phyloP scores from a whole-genome alignment of 1,284 basidiomycete genomes.

The Fomitopsis palustris region DNA sequence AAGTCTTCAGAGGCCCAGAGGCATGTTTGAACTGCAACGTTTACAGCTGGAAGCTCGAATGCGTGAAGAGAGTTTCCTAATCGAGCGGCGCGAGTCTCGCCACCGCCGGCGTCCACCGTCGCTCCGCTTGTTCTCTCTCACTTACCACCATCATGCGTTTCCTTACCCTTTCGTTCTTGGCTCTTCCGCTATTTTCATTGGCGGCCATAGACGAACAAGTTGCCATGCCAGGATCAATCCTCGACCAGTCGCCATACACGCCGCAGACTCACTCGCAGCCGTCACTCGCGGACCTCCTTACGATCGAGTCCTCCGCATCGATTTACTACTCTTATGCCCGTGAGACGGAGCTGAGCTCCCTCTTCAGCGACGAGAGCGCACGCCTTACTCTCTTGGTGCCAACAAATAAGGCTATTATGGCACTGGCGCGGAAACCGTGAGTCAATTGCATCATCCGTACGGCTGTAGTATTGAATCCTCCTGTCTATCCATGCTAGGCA shows the following conservation, averaged over 20 bases:
- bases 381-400: constrained; percentile 66
- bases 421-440: constrained; percentile 70
- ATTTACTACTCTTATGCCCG: constrained; percentile 81
- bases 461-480: not conserved
- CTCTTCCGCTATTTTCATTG: constrained; percentile 28
- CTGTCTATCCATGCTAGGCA: constrained; percentile 38
- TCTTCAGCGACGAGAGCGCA: constrained; percentile 37
- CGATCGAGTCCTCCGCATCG: constrained; percentile 64
- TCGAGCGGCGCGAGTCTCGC: constrained; percentile 22
- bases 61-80: not conserved
- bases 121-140: not conserved
- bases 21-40: too few relatives aligned
- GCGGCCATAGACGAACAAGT: constrained; percentile 31
- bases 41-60: too few relatives aligned
- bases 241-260: constrained; percentile 16
- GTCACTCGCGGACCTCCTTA: constrained; percentile 66
- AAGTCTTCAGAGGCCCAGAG: too few relatives aligned
- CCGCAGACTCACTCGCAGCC: constrained; percentile 33
- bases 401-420: constrained; percentile 80
- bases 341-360: constrained; percentile 55
- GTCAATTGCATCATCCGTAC: constrained; percentile 22
- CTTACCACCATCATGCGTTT: constrained; percentile 6
- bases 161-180: constrained; percentile 25
- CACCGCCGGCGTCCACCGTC: not conserved
- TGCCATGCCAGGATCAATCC: constrained; percentile 19